These are phyloP conservation scores for Thalassiosira mediterranea DNA, from an alignment of 352 stramenopile genomes.

Conservation along the genomic window DNA sequence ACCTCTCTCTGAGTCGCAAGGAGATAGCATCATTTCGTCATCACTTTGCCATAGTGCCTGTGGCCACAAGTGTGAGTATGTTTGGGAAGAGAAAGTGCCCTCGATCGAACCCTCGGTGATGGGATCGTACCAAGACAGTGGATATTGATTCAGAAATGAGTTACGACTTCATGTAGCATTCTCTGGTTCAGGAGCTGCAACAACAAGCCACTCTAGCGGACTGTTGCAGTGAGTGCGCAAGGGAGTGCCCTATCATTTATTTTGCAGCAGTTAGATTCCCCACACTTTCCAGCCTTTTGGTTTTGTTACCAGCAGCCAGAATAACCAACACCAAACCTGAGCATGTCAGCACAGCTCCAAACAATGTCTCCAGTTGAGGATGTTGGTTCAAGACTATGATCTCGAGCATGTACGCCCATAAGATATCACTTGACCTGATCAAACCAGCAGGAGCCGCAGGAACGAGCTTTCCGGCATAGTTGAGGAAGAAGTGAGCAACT, in stretches of 20 bases:
- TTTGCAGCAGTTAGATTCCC: constrained; percentile 17
- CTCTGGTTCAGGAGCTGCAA: too few species aligned
- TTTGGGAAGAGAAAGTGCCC: too few species aligned
- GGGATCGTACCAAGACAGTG: too few species aligned
- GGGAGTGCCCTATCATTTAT: constrained; percentile 28
- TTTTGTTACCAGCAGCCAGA: constrained; percentile 7
- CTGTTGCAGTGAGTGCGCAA: too few species aligned
- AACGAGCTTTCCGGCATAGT: constrained; percentile 49
- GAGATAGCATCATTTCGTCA: too few species aligned
- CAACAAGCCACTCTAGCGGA: too few species aligned
- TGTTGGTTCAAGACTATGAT: constrained; percentile 49
- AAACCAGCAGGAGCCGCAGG: constrained; percentile 42
- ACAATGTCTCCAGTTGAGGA: constrained; percentile 30
- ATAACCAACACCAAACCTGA: constrained; percentile 44
- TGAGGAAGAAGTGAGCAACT: constrained; percentile 50
- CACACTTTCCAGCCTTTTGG: constrained; percentile 3
- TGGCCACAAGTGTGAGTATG: too few species aligned
- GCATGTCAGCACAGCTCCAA: constrained; percentile 39
- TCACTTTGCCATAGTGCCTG: too few species aligned
- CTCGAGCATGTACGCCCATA: constrained; percentile 52
- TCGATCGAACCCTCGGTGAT: too few species aligned
- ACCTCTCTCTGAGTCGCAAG: too few species aligned
- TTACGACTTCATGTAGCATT: too few species aligned
- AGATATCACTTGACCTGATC: constrained; percentile 41
- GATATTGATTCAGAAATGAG: too few species aligned